These are phyloP conservation scores for Trichoderma polysporum DNA, from an alignment of 2,329 filamentous ascomycete genomes.

Conservation along the genomic window DNA sequence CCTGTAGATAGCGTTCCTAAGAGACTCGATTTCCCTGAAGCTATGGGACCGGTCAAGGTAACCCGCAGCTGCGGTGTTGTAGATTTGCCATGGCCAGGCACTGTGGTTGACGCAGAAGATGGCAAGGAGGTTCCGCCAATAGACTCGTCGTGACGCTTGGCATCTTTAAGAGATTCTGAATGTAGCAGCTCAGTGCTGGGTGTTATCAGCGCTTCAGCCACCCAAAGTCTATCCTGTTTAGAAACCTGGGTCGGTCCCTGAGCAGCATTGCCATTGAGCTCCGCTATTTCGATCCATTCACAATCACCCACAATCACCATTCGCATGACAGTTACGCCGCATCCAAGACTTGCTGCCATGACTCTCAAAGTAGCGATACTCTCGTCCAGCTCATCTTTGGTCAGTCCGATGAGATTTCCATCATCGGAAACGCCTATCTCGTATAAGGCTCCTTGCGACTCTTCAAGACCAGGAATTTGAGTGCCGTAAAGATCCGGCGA, in stretches of 20 bases:
- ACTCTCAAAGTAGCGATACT: constrained; percentile 79
- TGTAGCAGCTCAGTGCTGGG: constrained; percentile 58
- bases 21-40: constrained; percentile 88
- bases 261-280: constrained; percentile 32
- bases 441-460: constrained; percentile 89
- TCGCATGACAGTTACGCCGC: constrained; percentile 76
- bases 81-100: constrained; percentile 48
- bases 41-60: constrained; percentile 84
- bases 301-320: constrained; percentile 84
- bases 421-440: constrained; percentile 97
- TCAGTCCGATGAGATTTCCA: constrained; percentile 83
- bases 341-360: constrained; percentile 93
- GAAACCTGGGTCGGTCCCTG: constrained; percentile 25
- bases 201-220: constrained; percentile 85
- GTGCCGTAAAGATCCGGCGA: constrained; percentile 52
- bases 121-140: background rate
- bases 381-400: constrained; percentile 88
- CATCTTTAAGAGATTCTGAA: background rate
- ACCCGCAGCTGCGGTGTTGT: constrained; percentile 75
- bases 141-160: background rate
- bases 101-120: constrained; percentile 22
- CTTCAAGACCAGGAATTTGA: constrained; percentile 77
- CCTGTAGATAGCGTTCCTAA: constrained; percentile 86
- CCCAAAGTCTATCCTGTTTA: constrained; percentile 65
- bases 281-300: constrained; percentile 61